These are phyloP conservation scores for Pulveroboletus sp. DNA, from an alignment of 768 basidiomycete genomes.

Conservation along the genomic window DNA sequence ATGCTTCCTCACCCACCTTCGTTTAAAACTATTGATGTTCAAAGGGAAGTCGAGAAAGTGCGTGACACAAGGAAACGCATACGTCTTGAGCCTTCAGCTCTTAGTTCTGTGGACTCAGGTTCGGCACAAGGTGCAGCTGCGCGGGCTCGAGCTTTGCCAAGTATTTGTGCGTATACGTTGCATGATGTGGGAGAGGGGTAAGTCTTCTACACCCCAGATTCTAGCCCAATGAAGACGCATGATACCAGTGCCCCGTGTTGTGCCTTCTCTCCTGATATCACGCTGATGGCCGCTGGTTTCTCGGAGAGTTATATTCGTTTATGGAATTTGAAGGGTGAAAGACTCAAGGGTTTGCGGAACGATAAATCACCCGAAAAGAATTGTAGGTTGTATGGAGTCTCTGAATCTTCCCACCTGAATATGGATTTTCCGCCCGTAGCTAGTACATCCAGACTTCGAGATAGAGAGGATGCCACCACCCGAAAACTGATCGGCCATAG, in stretches of 20 bases:
- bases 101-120: conserved; percentile 55
- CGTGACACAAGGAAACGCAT: conserved; percentile 92
- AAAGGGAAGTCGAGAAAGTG: conserved; percentile 86
- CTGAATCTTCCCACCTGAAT: not conserved
- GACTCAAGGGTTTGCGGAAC: conserved; percentile 70
- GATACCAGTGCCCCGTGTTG: conserved; percentile 71
- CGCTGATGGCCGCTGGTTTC: conserved; percentile 93
- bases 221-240: conserved; percentile 10
- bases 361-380: conserved; percentile 74
- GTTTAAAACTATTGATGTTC: conserved; percentile 85
- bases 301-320: conserved; percentile 92
- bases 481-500: conserved; percentile 98
- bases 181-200: conserved; percentile 96
- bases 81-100: conserved; percentile 73
- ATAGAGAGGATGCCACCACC: conserved; percentile 76
- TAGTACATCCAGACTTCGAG: conserved; percentile 56
- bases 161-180: conserved; percentile 92
- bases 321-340: conserved; percentile 95
- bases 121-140: conserved; percentile 54
- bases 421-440: conserved; percentile 37
- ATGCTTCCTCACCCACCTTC: conserved; percentile 77
- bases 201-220: conserved; percentile 23
- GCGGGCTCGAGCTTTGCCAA: conserved; percentile 73
- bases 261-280: conserved; percentile 87
- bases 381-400: conserved; percentile 42